These are phyloP conservation scores for Colletotrichum sp. DNA, from an alignment of 2,329 filamentous ascomycete genomes.

Conservation along the genomic window DNA sequence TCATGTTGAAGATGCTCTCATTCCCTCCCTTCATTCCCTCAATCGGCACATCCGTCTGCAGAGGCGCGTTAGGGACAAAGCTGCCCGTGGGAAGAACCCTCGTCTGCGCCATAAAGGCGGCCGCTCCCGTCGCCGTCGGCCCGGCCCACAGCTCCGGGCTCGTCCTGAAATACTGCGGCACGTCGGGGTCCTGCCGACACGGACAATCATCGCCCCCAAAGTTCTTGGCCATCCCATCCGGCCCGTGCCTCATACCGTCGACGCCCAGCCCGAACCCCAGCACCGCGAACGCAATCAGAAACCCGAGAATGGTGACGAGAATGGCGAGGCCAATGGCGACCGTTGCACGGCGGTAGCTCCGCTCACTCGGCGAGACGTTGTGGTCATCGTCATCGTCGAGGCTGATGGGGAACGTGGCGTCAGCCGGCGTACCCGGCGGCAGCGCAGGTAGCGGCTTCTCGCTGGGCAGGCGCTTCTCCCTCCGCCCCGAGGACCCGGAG, in stretches of 20 bases:
- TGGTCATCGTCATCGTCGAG: not conserved
- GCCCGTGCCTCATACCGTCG: conserved; percentile 9
- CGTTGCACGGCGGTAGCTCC: not conserved
- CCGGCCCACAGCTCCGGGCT: conserved; percentile 65
- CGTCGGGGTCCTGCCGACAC: conserved; percentile 37
- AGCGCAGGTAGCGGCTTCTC: conserved; percentile 23
- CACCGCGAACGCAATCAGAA: conserved; percentile 41
- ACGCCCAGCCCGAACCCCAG: conserved; percentile 33
- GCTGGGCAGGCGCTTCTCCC: conserved; percentile 21
- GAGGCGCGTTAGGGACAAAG: conserved; percentile 71
- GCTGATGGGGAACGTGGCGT: conserved; percentile 1
- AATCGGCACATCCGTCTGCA: conserved; percentile 75
- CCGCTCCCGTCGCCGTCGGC: conserved; percentile 71
- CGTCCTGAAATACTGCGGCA: conserved; percentile 70
- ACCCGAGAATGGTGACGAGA: conserved; percentile 34
- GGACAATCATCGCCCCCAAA: conserved; percentile 26
- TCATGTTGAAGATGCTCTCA: conserved; percentile 72
- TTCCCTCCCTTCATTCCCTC: conserved; percentile 60
- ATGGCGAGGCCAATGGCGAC: conserved; percentile 22
- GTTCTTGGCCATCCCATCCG: conserved; percentile 26
- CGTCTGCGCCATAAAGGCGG: conserved; percentile 75
- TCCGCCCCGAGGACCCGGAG: conserved; percentile 10
- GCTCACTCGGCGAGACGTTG: not conserved
- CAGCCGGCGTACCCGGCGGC: conserved; percentile 3
- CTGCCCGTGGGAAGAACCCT: conserved; percentile 69